Evolutionary conservation across 331 rosid species (phyloP), one percentile per base, ranked within the genome.

Genomic region (Malus hybrid): DNA sequence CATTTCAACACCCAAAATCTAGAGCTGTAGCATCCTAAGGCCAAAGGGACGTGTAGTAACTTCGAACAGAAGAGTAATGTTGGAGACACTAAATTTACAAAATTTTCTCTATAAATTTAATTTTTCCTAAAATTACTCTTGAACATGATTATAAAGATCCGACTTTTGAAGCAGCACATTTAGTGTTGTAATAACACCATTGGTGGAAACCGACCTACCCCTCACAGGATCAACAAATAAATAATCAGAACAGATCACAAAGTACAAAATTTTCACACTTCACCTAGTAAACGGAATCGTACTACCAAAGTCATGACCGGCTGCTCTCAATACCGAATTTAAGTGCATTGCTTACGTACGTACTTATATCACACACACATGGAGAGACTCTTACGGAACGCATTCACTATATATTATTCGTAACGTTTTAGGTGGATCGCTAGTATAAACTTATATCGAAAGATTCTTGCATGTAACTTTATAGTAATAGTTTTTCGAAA

Each of bases 121-220:
- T 42, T 10, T 10, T 39, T 9, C 1, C 0, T 42, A 10, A 0
- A 0, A 42, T 42, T 10, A 10, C 0, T 42, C 0, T 0, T 0
- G 1, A 42, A 42, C 15, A 44, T 10, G 3, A 62, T 27, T 59
- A 24, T 20, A 20, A 59, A 59, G 24, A 31, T 55, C 65, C 50
- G 2, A 28, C 76, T 5, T 54, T 54, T 59, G 2, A 72, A 56
- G 56, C 20, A 34, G 55, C 24, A 27, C 76, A 57, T 32, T n/a
- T 32, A 11, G 52, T 71, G 67, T 33, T 42, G 66, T 71, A 42
- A 67, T 67, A 39, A 67, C 1, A 10, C 31, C 71, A 39, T 67
- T 11, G 67, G 50, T 7, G 54, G 44, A 16, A 72, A 39, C 68
- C 19, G 29, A 72, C 76, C 68, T 24, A 72, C 68, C 24, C 5